A percentile compares a stretch with the other conserved stretches of the same genome.
These are phyloP conservation scores for Paramyrothecium roridum DNA, from an alignment of 2,329 filamentous ascomycete genomes.

Conservation along the genomic window DNA sequence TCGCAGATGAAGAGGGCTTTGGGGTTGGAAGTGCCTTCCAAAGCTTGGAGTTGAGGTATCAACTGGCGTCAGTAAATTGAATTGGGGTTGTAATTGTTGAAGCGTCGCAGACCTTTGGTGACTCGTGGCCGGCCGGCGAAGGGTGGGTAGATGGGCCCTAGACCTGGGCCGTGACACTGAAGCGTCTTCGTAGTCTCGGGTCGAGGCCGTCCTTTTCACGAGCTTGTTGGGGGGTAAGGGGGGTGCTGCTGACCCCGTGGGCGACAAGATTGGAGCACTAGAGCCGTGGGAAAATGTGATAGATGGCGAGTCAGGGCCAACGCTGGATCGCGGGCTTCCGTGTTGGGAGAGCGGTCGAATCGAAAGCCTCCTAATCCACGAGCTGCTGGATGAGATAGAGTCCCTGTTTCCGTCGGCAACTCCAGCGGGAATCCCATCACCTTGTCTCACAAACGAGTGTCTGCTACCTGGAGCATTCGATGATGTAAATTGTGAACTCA, in stretches of 20 bases:
- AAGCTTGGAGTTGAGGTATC: conserved; percentile 27
- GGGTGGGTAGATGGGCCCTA: conserved; percentile 59
- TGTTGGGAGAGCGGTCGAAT: conserved; percentile 62
- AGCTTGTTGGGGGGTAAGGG: conserved; percentile 68
- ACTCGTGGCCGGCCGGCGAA: conserved; percentile 74
- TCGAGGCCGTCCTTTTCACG: conserved; percentile 67
- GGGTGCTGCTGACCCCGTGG: conserved; percentile 29
- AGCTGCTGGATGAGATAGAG: conserved; percentile 59
- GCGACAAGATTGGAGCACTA: conserved; percentile 58
- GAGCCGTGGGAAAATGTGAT: conserved; percentile 65
- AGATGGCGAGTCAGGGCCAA: conserved; percentile 63
- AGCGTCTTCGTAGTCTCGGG: conserved; percentile 41
- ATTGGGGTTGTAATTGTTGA: conserved; percentile 45
- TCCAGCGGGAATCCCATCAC: conserved; percentile 31
- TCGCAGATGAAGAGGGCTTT: conserved; percentile 22
- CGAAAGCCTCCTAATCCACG: conserved; percentile 72
- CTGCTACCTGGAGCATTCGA: conserved; percentile 36
- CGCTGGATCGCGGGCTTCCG: conserved; percentile 62
- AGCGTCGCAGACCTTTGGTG: conserved; percentile 73
- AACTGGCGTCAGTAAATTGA: conserved; percentile 18
- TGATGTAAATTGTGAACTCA: conserved; percentile 37
- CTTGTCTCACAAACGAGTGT: conserved; percentile 37
- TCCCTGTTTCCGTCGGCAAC: conserved; percentile 47
- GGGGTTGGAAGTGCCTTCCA: conserved; percentile 27
- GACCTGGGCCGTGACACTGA: conserved; percentile 44